phyloP scores from a whole-genome alignment of 2,329 filamentous ascomycete genomes.

The Pseudogymnoascus sp. region DNA sequence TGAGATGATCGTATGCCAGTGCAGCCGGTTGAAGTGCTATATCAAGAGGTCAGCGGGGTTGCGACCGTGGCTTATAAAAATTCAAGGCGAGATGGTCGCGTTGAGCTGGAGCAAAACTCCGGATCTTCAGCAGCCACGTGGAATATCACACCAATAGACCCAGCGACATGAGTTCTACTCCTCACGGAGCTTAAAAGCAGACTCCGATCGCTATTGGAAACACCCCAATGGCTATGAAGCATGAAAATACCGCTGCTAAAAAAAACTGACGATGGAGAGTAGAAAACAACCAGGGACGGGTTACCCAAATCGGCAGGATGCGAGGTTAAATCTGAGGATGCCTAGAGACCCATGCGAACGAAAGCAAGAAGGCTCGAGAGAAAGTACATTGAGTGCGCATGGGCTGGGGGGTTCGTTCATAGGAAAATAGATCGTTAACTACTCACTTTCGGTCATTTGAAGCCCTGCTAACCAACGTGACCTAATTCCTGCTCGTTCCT shows the following conservation, averaged over 20 bases:
- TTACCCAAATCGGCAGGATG: not conserved
- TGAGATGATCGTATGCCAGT: conserved; percentile 29
- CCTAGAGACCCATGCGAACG: conserved; percentile 1
- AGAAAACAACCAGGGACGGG: not conserved
- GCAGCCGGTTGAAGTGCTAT: conserved; percentile 26
- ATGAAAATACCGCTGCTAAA: not conserved
- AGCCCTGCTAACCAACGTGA: conserved; percentile 12
- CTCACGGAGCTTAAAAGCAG: not conserved
- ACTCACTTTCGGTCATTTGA: conserved; percentile 17
- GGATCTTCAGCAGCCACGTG: not conserved
- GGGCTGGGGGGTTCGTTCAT: not conserved
- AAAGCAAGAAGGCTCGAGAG: not conserved
- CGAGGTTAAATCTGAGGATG: conserved; percentile 7
- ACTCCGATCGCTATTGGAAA: not conserved
- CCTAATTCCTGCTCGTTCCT: not conserved
- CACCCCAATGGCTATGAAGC: not conserved
- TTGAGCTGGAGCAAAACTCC: not conserved
- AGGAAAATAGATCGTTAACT: not conserved
- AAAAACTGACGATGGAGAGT: not conserved
- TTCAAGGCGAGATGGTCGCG: conserved; percentile 6
- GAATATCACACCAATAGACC: conserved; percentile 5
- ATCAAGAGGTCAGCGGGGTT: conserved; percentile 19
- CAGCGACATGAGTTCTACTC: not conserved
- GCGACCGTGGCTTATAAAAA: conserved; percentile 3
- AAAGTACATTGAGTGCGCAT: not conserved